Evolutionary conservation across 495 filamentous ascomycete species (phyloP).

Genomic region (Xylaria flabelliformis): DNA sequence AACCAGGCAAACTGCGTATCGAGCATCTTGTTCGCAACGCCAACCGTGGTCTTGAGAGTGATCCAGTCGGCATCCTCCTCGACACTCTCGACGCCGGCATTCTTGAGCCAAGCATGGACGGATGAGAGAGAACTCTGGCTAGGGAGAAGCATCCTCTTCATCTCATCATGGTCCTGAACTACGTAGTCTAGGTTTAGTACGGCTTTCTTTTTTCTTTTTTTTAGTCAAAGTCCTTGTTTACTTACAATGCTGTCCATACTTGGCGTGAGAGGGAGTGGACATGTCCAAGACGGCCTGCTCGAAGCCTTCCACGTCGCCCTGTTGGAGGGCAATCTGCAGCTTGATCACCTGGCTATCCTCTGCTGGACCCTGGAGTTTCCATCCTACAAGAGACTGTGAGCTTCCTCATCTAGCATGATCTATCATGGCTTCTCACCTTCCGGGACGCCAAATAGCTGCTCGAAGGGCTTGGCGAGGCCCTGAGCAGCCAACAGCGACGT

Average conservation of each 20-base stretch:
- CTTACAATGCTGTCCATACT: conserved; percentile 62
- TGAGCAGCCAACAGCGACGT: conserved; percentile 28
- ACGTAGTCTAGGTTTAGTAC: neutral
- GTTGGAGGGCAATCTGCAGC: conserved; percentile 57
- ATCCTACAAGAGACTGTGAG: conserved; percentile 26
- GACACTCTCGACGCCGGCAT: conserved; percentile 48
- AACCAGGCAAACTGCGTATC: conserved; percentile 59
- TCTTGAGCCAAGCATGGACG: conserved; percentile 54
- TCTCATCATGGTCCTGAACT: conserved; percentile 57
- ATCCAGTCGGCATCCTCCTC: conserved; percentile 58
- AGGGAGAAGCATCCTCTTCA: conserved; percentile 55
- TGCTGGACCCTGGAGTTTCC: conserved; percentile 31
- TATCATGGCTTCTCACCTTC: conserved; percentile 19
- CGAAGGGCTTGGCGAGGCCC: conserved; percentile 31
- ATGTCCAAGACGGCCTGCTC: conserved; percentile 65
- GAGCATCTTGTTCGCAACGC: conserved; percentile 58
- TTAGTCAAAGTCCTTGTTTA: neutral
- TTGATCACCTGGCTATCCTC: conserved; percentile 29
- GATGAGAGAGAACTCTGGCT: conserved; percentile 41
- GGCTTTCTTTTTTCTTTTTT: too few relatives aligned
- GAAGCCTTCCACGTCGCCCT: conserved; percentile 57
- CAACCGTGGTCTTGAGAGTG: conserved; percentile 53
- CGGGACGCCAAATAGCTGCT: conserved; percentile 20
- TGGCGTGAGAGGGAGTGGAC: conserved; percentile 62
- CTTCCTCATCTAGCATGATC: neutral